A percentile compares a stretch with the other conserved stretches of the same genome.
These are phyloP conservation scores for Candida xyloterini DNA, from an alignment of 805 yeast species.

Conservation along the genomic window DNA sequence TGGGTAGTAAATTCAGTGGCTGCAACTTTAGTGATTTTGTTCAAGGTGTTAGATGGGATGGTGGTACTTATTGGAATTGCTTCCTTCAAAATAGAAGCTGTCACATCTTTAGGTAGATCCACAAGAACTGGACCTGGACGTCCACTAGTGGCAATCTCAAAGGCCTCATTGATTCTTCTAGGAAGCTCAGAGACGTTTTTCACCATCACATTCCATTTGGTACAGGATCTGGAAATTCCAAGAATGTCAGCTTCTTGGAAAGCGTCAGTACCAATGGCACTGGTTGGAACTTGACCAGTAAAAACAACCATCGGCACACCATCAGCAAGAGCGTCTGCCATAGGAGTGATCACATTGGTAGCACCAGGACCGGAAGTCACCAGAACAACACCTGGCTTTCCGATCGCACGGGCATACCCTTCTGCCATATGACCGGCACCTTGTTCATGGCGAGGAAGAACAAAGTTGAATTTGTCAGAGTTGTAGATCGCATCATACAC, in stretches of 20 bases:
- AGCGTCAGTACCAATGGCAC: slow-evolving; percentile 96
- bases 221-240: slow-evolving; percentile 95
- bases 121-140: slow-evolving; percentile 99
- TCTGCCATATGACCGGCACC: slow-evolving; percentile 99
- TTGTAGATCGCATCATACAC: slow-evolving; percentile 96
- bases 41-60: slow-evolving; percentile 70
- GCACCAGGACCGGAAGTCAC: slow-evolving; percentile 99
- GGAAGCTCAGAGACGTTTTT: slow-evolving; percentile 93
- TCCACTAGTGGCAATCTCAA: slow-evolving; percentile 92
- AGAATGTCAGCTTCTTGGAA: slow-evolving; percentile 99
- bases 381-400: slow-evolving; percentile 95
- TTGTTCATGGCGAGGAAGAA: slow-evolving; percentile 95
- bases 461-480: slow-evolving; percentile 83
- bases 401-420: slow-evolving; percentile 93
- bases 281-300: slow-evolving; percentile 95
- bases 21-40: slow-evolving; percentile 64
- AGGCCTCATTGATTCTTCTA: slow-evolving; percentile 93
- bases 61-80: slow-evolving; percentile 82
- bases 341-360: slow-evolving; percentile 95
- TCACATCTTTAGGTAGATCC: slow-evolving; percentile 96
- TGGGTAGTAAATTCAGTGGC: slow-evolving; percentile 72
- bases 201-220: slow-evolving; percentile 99
- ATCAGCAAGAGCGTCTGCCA: slow-evolving; percentile 96
- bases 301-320: slow-evolving; percentile 97
- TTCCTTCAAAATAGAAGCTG: slow-evolving; percentile 82